A percentile compares a stretch with the other conserved stretches of the same genome.
phyloP scores from a whole-genome alignment of 768 basidiomycete species.

The Hemileccinum impolitum region DNA sequence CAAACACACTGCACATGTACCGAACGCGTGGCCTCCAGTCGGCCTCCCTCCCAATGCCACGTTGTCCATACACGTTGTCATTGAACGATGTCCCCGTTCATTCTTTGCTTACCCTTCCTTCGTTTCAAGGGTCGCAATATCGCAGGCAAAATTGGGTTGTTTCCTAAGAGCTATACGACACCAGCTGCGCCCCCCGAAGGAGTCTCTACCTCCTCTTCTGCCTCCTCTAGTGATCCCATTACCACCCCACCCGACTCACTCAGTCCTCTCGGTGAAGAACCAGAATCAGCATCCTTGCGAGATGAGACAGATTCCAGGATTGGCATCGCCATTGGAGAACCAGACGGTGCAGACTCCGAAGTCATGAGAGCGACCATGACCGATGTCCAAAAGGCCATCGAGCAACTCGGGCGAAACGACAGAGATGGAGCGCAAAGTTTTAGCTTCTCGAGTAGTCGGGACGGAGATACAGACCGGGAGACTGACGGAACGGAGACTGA shows the following conservation, averaged over 20 bases:
- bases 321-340: conserved; percentile 26
- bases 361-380: conserved; percentile 88
- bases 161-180: conserved; percentile 87
- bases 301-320: conserved; percentile 24
- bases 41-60: conserved; percentile 2
- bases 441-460: conserved; percentile 70
- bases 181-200: conserved; percentile 43
- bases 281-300: conserved; percentile 37
- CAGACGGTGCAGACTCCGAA: conserved; percentile 36
- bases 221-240: conserved; percentile 24
- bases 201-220: conserved; percentile 25
- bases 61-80: conserved; percentile 14
- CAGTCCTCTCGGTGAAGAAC: conserved; percentile 47
- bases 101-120: conserved; percentile 21
- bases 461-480: conserved; percentile 45
- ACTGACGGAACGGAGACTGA: conserved; percentile 50
- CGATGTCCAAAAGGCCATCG: conserved; percentile 87
- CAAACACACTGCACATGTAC: conserved; percentile 3
- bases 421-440: conserved; percentile 65
- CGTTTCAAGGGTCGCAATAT: conserved; percentile 71
- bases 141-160: conserved; percentile 81
- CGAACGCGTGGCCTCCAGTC: conserved; percentile 7
- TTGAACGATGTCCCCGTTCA: conserved; percentile 23
- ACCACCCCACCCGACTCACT: conserved; percentile 28
- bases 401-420: conserved; percentile 68